Percentiles rank a stretch among this genome's conserved stretches.
phyloP scores from a whole-genome alignment of 1,284 basidiomycete species.

The Sutorius eximius region DNA sequence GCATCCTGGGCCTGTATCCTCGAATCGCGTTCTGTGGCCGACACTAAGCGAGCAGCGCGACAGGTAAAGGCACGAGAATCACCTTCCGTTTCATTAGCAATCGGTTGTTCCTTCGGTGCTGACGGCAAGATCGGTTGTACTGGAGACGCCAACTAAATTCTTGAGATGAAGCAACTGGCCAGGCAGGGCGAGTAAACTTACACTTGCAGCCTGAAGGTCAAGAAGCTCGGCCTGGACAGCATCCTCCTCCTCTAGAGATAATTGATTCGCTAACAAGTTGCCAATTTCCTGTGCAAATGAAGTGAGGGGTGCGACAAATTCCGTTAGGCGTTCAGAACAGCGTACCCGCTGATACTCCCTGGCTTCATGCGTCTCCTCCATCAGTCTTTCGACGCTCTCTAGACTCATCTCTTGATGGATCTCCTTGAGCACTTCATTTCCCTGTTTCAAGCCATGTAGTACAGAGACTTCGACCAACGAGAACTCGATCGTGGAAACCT shows the following conservation, averaged over 20 bases:
- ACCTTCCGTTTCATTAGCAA: slow-evolving; percentile 33
- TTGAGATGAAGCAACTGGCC: slow-evolving; percentile 7
- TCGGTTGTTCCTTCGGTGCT: slow-evolving; percentile 46
- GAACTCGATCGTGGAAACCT: slow-evolving; percentile 97
- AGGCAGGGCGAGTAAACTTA: slow-evolving; percentile 32
- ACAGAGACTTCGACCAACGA: slow-evolving; percentile 93
- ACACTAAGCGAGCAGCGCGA: slow-evolving; percentile 4
- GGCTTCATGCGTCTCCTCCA: slow-evolving; percentile 92
- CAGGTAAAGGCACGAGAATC: slow-evolving; percentile 1
- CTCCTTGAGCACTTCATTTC: slow-evolving; percentile 89
- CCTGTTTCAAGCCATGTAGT: slow-evolving; percentile 89
- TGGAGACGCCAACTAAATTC: slow-evolving; percentile 11
- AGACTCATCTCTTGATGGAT: slow-evolving; percentile 93
- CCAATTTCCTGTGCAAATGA: slow-evolving; percentile 74
- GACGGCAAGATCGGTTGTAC: slow-evolving; percentile 25
- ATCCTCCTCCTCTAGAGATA: slow-evolving; percentile 91
- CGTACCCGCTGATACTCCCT: slow-evolving; percentile 86
- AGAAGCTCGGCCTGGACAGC: slow-evolving; percentile 84
- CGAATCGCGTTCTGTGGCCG: slow-evolving; percentile 6
- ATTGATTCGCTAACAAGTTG: slow-evolving; percentile 78
- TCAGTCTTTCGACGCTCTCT: slow-evolving; percentile 89
- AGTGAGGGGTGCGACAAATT: slow-evolving; percentile 1
- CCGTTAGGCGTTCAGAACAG: background rate
- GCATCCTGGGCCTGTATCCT: slow-evolving; percentile 1
- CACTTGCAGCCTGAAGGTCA: slow-evolving; percentile 63